Evolutionary conservation across 2,329 filamentous ascomycete genomes (phyloP).

Genomic region (Annulohypoxylon truncatum): DNA sequence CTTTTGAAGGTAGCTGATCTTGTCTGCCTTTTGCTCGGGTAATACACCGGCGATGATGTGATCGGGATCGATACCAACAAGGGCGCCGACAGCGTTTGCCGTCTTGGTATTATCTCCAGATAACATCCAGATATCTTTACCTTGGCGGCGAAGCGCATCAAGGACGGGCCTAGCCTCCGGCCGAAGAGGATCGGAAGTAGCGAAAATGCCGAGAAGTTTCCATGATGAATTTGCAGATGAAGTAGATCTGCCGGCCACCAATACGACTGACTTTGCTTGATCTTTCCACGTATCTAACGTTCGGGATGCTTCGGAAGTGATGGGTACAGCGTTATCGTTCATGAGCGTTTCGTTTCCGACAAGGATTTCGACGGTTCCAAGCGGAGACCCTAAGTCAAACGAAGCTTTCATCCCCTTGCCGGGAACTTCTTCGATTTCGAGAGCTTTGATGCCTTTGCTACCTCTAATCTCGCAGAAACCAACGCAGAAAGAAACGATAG

Average conservation of each 20-base stretch:
- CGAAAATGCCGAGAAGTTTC: constrained; percentile 10
- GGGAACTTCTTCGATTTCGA: constrained; percentile 3
- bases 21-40: constrained; percentile 16
- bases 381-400: neutral
- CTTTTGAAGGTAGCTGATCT: constrained; percentile 16
- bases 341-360: constrained; percentile 12
- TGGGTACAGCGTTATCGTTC: neutral
- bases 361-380: neutral
- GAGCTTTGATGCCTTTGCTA: neutral
- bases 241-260: neutral
- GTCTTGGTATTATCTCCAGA: constrained; percentile 17
- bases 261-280: constrained; percentile 11
- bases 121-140: constrained; percentile 20
- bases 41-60: constrained; percentile 16
- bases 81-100: constrained; percentile 4
- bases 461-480: neutral
- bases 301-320: neutral
- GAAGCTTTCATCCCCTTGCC: constrained; percentile 14
- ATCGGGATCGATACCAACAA: constrained; percentile 7
- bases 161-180: constrained; percentile 6
- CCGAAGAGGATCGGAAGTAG: constrained; percentile 9
- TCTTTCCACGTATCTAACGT: constrained; percentile 9
- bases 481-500: constrained; percentile 6
- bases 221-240: neutral
- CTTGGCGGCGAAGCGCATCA: constrained; percentile 7